Conservation (phyloP, 495 filamentous ascomycete genomes). For the Trichoderma erinaceum region DNA sequence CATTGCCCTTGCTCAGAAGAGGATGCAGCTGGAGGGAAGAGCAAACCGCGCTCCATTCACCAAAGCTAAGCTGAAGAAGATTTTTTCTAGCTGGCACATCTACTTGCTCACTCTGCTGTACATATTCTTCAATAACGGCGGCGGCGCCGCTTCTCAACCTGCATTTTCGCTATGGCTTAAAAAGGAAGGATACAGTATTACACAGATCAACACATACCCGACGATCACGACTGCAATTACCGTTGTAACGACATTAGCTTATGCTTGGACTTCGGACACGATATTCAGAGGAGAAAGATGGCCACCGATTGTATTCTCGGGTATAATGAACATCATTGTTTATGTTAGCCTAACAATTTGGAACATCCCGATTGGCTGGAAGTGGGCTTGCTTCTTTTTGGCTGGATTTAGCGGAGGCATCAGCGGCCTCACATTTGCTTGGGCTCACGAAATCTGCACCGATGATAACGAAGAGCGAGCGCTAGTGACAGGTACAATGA, state of each 20-base stretch:
- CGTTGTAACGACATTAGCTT: slow-evolving; percentile 37
- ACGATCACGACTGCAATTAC: slow-evolving; percentile 39
- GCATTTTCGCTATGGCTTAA: slow-evolving; percentile 33
- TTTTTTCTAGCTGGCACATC: slow-evolving; percentile 42
- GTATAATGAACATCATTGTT: slow-evolving; percentile 35
- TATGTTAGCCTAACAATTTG: slow-evolving; percentile 37
- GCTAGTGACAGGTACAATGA: slow-evolving; percentile 41
- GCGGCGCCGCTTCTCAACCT: slow-evolving; percentile 27
- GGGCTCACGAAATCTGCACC: slow-evolving; percentile 50
- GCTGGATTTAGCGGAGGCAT: slow-evolving; percentile 33
- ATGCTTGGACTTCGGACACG: slow-evolving; percentile 43
- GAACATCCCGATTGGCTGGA: slow-evolving; percentile 37
- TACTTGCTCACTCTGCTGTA: slow-evolving; percentile 33
- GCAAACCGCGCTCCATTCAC: slow-evolving; percentile 33
- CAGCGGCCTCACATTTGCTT: slow-evolving; percentile 36
- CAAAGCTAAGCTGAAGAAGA: slow-evolving; percentile 32
- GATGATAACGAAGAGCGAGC: slow-evolving; percentile 51
- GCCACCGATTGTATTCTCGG: slow-evolving; percentile 43
- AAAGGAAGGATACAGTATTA: slow-evolving; percentile 31
- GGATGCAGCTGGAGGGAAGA: slow-evolving; percentile 42
- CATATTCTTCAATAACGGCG: slow-evolving; percentile 35
- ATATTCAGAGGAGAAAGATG: slow-evolving; percentile 49
- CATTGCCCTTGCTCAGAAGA: slow-evolving; percentile 33
- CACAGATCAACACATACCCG: slow-evolving; percentile 40
- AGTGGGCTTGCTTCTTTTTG: slow-evolving; percentile 46